A percentile compares a stretch with the other conserved stretches of the same genome.
These are phyloP conservation scores for Nicotiana paniculata DNA, from an alignment of 257 asterid genomes.

Conservation along the genomic window DNA sequence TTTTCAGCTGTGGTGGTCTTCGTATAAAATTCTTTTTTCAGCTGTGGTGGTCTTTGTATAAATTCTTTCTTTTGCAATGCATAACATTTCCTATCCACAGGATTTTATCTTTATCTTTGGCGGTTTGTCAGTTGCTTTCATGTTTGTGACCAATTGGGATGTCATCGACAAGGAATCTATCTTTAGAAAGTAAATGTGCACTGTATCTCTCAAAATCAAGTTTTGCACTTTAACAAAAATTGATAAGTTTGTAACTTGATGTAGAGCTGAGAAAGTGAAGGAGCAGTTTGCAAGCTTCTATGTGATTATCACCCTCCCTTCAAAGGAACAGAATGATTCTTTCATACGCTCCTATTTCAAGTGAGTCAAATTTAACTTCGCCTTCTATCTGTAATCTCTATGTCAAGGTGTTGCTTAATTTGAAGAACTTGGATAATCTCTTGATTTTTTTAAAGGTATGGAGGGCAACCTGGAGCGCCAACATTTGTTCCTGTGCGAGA, in stretches of 20 bases:
- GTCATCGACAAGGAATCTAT: conserved; percentile 23
- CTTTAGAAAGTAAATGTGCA: conserved; percentile 47
- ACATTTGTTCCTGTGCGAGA: conserved; percentile 76
- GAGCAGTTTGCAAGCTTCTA: conserved; percentile 81
- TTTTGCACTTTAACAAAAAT: not conserved
- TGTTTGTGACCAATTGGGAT: conserved; percentile 69
- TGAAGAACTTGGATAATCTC: conserved; percentile 16
- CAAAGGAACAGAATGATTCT: conserved; percentile 65
- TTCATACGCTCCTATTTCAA: conserved; percentile 69
- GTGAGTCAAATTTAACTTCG: conserved; percentile 39
- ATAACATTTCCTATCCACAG: conserved; percentile 28
- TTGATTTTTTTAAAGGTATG: conserved; percentile 40
- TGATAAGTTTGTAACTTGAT: conserved; percentile 8
- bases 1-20: conserved; percentile 6
- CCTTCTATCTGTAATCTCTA: conserved; percentile 5
- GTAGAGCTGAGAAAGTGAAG: conserved; percentile 67
- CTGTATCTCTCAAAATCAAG: not conserved
- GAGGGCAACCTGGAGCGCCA: conserved; percentile 77
- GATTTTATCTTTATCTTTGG: conserved; percentile 93
- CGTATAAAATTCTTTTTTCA: conserved; percentile 5
- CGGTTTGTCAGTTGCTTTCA: conserved; percentile 78
- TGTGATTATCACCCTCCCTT: conserved; percentile 77
- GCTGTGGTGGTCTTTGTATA: not conserved
- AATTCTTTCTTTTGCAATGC: conserved; percentile 12
- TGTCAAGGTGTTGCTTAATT: not conserved